Conservation (phyloP, 352 stramenopile species). For the Achlya hypogyna region DNA sequence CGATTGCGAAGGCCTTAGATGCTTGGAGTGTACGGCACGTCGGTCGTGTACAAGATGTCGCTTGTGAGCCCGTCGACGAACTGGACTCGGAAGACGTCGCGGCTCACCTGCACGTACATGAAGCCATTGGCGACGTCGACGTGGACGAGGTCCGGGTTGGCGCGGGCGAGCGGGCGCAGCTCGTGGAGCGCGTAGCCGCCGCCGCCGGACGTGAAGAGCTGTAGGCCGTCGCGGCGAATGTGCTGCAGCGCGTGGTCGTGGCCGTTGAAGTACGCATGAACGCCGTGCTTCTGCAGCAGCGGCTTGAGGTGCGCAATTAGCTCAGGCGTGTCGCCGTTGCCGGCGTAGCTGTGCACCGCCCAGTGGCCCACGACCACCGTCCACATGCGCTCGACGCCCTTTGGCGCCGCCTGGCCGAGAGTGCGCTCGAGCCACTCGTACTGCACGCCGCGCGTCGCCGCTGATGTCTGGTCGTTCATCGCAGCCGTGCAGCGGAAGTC, state of each 20-base stretch:
- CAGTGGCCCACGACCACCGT: constrained; percentile 78
- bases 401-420: constrained; percentile 32
- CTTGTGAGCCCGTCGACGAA: constrained; percentile 46
- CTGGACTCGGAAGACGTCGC: constrained; percentile 59
- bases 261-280: constrained; percentile 82
- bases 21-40: constrained; percentile 66
- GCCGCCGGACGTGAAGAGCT: constrained; percentile 77
- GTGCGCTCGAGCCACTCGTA: constrained; percentile 71
- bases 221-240: constrained; percentile 31
- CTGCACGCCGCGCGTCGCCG: constrained; percentile 42
- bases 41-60: constrained; percentile 74
- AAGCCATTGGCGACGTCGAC: constrained; percentile 79
- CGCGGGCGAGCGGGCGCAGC: constrained; percentile 53
- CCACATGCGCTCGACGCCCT: constrained; percentile 69
- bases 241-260: constrained; percentile 83
- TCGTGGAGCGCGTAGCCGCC: constrained; percentile 63
- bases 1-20: too few species aligned
- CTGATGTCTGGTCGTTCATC: constrained; percentile 75
- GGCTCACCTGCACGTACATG: constrained; percentile 69
- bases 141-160: constrained; percentile 61
- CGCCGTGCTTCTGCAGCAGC: constrained; percentile 67
- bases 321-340: constrained; percentile 69
- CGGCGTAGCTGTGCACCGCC: constrained; percentile 76
- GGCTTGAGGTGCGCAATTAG: constrained; percentile 63
- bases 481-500: constrained; percentile 61